Evolutionary conservation across 257 asterid genomes (phyloP).

Genomic region (Scutellaria galericulata): DNA sequence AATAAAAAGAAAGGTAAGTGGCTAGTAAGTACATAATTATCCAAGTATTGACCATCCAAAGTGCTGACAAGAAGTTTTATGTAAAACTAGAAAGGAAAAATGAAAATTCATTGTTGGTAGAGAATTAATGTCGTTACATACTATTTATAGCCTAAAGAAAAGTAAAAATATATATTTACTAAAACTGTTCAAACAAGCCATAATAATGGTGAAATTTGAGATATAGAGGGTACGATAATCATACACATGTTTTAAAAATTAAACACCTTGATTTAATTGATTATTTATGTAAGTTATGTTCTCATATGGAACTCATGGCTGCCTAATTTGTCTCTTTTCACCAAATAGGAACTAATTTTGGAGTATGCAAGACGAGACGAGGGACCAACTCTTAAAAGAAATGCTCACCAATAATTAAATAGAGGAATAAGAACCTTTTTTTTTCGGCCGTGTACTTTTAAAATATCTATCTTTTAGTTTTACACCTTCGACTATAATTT

Average conservation of each 20-base stretch:
- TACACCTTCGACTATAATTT: too few species aligned
- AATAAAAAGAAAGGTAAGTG: too few species aligned
- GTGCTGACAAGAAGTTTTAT: too few species aligned
- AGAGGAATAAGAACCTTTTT: too few species aligned
- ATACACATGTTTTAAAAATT: neutral
- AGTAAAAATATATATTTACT: neutral
- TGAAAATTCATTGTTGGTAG: neutral
- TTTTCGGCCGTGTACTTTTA: too few species aligned
- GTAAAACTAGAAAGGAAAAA: neutral
- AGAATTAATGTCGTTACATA: neutral
- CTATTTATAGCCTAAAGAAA: neutral
- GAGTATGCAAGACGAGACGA: neutral
- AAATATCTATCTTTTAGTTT: too few species aligned
- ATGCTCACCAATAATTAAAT: neutral
- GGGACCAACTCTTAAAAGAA: slow-evolving; percentile 25
- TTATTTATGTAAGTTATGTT: neutral
- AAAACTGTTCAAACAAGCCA: neutral
- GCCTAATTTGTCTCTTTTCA: neutral
- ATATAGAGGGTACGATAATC: neutral
- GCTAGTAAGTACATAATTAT: too few species aligned
- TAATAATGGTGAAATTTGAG: neutral
- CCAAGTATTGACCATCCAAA: too few species aligned
- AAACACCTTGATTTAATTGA: neutral
- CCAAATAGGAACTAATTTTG: neutral
- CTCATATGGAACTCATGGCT: slow-evolving; percentile 16